Percentiles rank a stretch among this genome's conserved stretches.
phyloP scores from a whole-genome alignment of 2,329 filamentous ascomycete genomes.

The Aspergillus sp. region DNA sequence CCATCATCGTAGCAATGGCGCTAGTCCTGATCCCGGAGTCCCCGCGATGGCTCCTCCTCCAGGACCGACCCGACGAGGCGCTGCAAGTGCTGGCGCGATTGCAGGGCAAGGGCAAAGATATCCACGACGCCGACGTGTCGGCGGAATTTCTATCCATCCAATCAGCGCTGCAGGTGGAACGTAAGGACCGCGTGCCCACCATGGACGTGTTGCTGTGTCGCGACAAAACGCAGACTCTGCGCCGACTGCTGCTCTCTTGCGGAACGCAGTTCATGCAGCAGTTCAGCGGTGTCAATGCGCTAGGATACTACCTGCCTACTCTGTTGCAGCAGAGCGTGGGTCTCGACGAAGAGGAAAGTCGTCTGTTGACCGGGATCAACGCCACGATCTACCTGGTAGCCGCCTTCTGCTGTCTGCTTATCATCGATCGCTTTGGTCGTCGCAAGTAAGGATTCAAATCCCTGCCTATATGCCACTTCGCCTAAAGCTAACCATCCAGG shows the following conservation, averaged over 20 bases:
- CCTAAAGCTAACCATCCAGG: not conserved
- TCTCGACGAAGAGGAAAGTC: constrained; percentile 5
- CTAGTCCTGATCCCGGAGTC: constrained; percentile 40
- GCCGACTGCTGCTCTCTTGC: constrained; percentile 43
- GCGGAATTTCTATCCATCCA: constrained; percentile 17
- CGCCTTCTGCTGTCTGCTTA: constrained; percentile 12
- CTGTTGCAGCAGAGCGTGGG: constrained; percentile 14
- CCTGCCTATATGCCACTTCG: not conserved
- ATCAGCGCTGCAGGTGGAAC: constrained; percentile 38
- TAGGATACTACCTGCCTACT: constrained; percentile 13
- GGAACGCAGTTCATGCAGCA: constrained; percentile 51
- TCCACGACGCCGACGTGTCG: constrained; percentile 23
- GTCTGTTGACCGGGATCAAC: constrained; percentile 17
- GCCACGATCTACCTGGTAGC: constrained; percentile 14
- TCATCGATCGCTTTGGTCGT: constrained; percentile 18
- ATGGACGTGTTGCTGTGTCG: constrained; percentile 30
- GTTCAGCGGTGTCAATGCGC: constrained; percentile 29
- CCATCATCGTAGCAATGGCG: constrained; percentile 34
- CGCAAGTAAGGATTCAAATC: not conserved
- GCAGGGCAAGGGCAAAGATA: constrained; percentile 13
- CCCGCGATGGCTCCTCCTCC: constrained; percentile 30
- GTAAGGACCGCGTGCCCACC: constrained; percentile 29
- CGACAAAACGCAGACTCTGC: constrained; percentile 45
- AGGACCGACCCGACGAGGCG: constrained; percentile 11
- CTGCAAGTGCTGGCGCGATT: constrained; percentile 8